These are phyloP conservation scores for Penicillium tannophilum DNA, from an alignment of 495 filamentous ascomycete genomes.

Conservation along the genomic window DNA sequence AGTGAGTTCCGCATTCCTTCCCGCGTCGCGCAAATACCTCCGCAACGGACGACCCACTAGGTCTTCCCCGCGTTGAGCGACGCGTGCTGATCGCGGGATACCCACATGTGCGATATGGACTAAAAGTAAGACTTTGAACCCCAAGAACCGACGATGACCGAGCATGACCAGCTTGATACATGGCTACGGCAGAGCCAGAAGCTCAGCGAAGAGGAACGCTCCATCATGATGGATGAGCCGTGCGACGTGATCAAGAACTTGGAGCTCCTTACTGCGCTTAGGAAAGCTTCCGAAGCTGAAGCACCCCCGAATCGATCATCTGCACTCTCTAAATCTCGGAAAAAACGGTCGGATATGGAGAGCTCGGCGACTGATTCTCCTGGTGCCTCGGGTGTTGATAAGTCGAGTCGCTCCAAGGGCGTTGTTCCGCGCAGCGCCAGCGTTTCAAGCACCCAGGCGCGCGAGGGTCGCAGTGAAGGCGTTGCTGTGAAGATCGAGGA, in stretches of 20 bases:
- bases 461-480: conserved; percentile 43
- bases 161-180: conserved; percentile 54
- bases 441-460: conserved; percentile 51
- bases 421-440: conserved; percentile 56
- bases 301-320: conserved; percentile 49
- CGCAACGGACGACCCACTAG: conserved; percentile 1
- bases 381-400: conserved; percentile 60
- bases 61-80: neutral
- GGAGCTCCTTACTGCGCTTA: conserved; percentile 61
- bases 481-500: conserved; percentile 58
- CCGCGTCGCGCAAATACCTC: neutral
- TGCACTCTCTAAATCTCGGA: conserved; percentile 55
- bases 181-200: conserved; percentile 65
- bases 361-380: conserved; percentile 69
- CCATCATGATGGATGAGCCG: conserved; percentile 58
- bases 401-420: conserved; percentile 48
- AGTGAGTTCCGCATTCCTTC: conserved; percentile 36
- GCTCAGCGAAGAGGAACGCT: conserved; percentile 62
- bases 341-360: conserved; percentile 72
- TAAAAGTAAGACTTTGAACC: conserved; percentile 13
- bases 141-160: conserved; percentile 37
- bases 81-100: neutral
- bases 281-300: conserved; percentile 59
- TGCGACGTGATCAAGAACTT: conserved; percentile 62
- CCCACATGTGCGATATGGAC: conserved; percentile 6